Evolutionary conservation across 768 basidiomycete species (phyloP).

Genomic region (Suillus weaverae): DNA sequence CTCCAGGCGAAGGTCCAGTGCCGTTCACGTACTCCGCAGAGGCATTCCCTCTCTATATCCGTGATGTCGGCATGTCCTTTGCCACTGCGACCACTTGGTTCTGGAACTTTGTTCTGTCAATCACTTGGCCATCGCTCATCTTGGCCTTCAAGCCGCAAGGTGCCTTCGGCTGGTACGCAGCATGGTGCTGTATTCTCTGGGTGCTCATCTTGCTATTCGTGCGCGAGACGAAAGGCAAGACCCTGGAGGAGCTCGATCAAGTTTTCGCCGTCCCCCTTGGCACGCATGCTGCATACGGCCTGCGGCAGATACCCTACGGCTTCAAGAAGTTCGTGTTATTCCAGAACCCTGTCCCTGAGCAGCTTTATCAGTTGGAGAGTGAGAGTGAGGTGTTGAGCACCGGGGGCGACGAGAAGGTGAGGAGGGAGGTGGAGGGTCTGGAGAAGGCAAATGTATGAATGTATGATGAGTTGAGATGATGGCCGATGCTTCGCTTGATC

Average conservation of each 20-base stretch:
- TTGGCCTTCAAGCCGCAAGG: constrained; percentile 66
- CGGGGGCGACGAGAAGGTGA: constrained; percentile 8
- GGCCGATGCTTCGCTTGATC: not conserved
- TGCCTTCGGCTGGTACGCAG: constrained; percentile 75
- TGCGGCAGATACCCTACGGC: constrained; percentile 51
- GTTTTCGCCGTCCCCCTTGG: constrained; percentile 57
- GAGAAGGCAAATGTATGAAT: constrained; percentile 7
- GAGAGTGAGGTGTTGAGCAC: constrained; percentile 19
- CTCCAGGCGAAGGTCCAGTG: constrained; percentile 86
- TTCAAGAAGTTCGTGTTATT: constrained; percentile 50
- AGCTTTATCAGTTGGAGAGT: constrained; percentile 46
- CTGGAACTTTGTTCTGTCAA: constrained; percentile 61
- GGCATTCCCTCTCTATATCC: constrained; percentile 76
- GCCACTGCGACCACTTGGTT: constrained; percentile 65
- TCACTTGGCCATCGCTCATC: constrained; percentile 70
- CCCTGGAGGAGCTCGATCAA: constrained; percentile 54
- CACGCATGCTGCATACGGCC: constrained; percentile 57
- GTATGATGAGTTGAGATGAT: not conserved
- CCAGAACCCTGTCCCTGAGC: constrained; percentile 26
- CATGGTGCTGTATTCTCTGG: constrained; percentile 55
- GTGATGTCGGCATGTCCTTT: constrained; percentile 62
- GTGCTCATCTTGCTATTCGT: constrained; percentile 61
- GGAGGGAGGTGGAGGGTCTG: constrained; percentile 13
- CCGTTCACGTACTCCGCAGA: constrained; percentile 92
- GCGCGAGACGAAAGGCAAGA: constrained; percentile 68